A percentile compares a stretch with the other conserved stretches of the same genome.
Conservation (phyloP, 1,284 basidiomycete species). For the Marasmius fiardii region DNA sequence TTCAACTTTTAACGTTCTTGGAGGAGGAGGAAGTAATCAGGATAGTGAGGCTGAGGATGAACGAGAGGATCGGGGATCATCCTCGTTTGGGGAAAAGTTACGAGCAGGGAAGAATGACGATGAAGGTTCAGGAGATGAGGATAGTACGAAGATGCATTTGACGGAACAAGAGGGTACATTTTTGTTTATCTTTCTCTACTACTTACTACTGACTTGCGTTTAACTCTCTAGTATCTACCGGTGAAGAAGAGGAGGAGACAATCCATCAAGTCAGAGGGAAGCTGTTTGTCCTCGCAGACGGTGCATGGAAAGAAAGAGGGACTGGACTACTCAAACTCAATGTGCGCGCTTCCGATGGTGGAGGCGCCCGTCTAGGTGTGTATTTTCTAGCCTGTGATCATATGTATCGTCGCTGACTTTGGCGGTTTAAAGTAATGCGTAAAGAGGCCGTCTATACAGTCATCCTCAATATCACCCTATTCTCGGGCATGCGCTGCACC, state of each 20-base stretch:
- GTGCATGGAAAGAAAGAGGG: slow-evolving; percentile 87
- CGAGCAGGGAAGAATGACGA: slow-evolving; percentile 56
- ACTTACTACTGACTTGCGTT: neutral
- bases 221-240: slow-evolving; percentile 66
- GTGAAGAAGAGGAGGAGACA: slow-evolving; percentile 90
- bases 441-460: slow-evolving; percentile 89
- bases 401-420: slow-evolving; percentile 2
- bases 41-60: slow-evolving; percentile 37
- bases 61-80: slow-evolving; percentile 26
- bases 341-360: slow-evolving; percentile 63
- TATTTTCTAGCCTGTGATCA: slow-evolving; percentile 13
- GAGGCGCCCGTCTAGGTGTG: slow-evolving; percentile 73
- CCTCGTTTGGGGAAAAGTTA: slow-evolving; percentile 59
- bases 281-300: slow-evolving; percentile 69
- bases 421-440: slow-evolving; percentile 75
- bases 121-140: slow-evolving; percentile 51
- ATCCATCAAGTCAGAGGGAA: slow-evolving; percentile 85
- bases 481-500: slow-evolving; percentile 81
- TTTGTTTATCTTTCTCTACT: slow-evolving; percentile 9
- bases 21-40: slow-evolving; percentile 11
- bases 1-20: slow-evolving; percentile 19
- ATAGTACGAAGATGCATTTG: slow-evolving; percentile 41
- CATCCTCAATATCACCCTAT: slow-evolving; percentile 83
- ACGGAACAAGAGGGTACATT: slow-evolving; percentile 67
- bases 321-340: slow-evolving; percentile 83